A percentile compares a stretch with the other conserved stretches of the same genome.
phyloP scores from a whole-genome alignment of 1,139 yeast species.

The Magnusiomyces fungicola region DNA sequence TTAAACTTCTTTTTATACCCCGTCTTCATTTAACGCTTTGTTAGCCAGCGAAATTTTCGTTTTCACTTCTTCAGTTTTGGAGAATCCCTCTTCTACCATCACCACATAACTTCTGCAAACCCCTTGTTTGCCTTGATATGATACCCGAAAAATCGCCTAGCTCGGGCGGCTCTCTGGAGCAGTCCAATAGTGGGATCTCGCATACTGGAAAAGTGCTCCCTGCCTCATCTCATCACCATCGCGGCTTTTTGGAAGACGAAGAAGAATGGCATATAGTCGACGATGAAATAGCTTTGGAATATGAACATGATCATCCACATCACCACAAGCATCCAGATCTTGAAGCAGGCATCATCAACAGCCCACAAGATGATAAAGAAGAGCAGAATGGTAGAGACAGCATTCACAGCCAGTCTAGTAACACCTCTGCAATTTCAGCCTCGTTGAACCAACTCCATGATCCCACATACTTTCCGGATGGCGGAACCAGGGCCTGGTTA shows the following conservation, averaged over 20 bases:
- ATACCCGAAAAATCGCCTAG: too few species aligned
- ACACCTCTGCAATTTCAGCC: not conserved
- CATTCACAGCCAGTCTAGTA: not conserved
- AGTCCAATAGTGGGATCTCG: too few species aligned
- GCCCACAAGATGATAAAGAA: not conserved
- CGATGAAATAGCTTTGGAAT: not conserved
- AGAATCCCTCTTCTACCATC: too few species aligned
- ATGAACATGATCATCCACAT: not conserved
- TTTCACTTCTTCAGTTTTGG: too few species aligned
- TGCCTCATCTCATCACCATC: too few species aligned
- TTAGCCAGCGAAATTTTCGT: too few species aligned
- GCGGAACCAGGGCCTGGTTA: slow-evolving; percentile 30
- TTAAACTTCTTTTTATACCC: too few species aligned
- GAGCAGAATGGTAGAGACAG: not conserved
- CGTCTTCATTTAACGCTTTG: too few species aligned
- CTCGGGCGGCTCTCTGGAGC: too few species aligned
- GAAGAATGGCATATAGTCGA: not conserved
- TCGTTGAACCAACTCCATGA: slow-evolving; percentile 2
- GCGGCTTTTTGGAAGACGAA: not conserved
- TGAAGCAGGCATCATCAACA: not conserved
- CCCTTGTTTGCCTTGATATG: too few species aligned
- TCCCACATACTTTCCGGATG: slow-evolving; percentile 23
- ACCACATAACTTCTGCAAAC: too few species aligned
- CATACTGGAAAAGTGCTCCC: too few species aligned
- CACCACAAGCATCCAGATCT: not conserved